A percentile compares a stretch with the other conserved stretches of the same genome.
Evolutionary conservation across 208 protist species (phyloP).

Genomic region (Leptomonas pyrrhocoris): DNA sequence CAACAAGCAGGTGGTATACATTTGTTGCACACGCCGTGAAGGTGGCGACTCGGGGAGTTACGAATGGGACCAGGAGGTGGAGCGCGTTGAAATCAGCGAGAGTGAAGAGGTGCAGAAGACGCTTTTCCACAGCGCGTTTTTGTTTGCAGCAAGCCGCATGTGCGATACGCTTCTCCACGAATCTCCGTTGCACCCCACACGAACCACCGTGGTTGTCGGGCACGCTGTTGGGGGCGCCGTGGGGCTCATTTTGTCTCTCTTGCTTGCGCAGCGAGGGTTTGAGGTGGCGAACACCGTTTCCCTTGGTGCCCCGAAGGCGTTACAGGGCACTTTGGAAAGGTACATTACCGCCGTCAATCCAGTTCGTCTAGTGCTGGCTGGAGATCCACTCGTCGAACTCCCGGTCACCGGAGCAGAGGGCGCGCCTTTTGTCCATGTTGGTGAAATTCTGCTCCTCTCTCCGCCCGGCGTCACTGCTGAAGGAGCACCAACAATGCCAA

Average conservation of each 20-base stretch:
- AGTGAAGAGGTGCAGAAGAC: constrained; percentile 74
- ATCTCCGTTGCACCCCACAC: constrained; percentile 72
- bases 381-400: constrained; percentile 82
- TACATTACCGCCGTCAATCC: constrained; percentile 72
- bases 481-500: background rate
- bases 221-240: constrained; percentile 81
- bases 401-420: constrained; percentile 81
- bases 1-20: constrained; percentile 85
- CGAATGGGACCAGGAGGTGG: constrained; percentile 67
- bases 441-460: constrained; percentile 72
- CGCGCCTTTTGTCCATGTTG: constrained; percentile 74
- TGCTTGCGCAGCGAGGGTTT: constrained; percentile 67
- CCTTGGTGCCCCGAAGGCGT: constrained; percentile 72
- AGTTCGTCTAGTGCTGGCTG: constrained; percentile 77
- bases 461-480: constrained; percentile 12
- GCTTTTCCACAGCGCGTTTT: constrained; percentile 66
- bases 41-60: constrained; percentile 46
- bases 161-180: constrained; percentile 65
- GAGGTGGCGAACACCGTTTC: constrained; percentile 76
- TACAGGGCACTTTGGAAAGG: constrained; percentile 66
- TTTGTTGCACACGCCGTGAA: constrained; percentile 48
- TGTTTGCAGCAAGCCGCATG: constrained; percentile 54
- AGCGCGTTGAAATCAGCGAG: constrained; percentile 75
- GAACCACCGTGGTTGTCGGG: constrained; percentile 77
- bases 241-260: constrained; percentile 52